phyloP scores from a whole-genome alignment of 2,329 filamentous ascomycete species.

The Nemania bipapillata region DNA sequence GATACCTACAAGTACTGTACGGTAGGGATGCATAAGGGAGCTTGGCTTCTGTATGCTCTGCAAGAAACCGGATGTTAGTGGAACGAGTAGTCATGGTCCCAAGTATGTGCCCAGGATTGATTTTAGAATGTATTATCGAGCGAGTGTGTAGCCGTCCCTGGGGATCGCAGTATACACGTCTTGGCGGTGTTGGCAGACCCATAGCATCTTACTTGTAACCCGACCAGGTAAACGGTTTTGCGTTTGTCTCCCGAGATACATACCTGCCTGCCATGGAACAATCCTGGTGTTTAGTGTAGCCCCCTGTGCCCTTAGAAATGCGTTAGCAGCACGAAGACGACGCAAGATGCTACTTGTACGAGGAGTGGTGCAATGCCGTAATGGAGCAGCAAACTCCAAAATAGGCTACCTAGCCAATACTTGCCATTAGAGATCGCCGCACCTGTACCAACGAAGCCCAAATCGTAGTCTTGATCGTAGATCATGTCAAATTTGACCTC shows the following conservation, averaged over 20 bases:
- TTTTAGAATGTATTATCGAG: conserved; percentile 17
- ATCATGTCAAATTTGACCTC: conserved; percentile 20
- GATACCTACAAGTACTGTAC: not conserved
- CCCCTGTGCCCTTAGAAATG: not conserved
- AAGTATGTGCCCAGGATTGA: conserved; percentile 8
- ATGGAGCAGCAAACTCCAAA: conserved; percentile 2
- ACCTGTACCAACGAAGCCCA: conserved; percentile 13
- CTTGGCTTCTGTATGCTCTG: conserved; percentile 29
- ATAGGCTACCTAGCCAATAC: not conserved
- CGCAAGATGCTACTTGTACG: no score
- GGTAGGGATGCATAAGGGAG: conserved; percentile 17
- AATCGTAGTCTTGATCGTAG: conserved; percentile 17
- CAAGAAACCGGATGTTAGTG: conserved; percentile 17
- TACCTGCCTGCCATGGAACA: not conserved
- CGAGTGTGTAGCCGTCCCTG: conserved; percentile 14
- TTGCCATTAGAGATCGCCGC: conserved; percentile 2
- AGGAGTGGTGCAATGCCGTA: not conserved
- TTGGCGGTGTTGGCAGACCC: conserved; percentile 3
- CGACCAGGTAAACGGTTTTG: conserved; percentile 13
- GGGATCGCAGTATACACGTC: conserved; percentile 10
- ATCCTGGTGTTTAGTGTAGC: not conserved
- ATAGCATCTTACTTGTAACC: not conserved
- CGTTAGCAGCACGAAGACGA: not conserved
- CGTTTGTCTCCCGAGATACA: conserved; percentile 13
- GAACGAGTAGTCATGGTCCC: conserved; percentile 4